A percentile compares a stretch with the other conserved stretches of the same genome.
Evolutionary conservation across 352 stramenopile genomes (phyloP).

Genomic region (Pythium utonaiense): DNA sequence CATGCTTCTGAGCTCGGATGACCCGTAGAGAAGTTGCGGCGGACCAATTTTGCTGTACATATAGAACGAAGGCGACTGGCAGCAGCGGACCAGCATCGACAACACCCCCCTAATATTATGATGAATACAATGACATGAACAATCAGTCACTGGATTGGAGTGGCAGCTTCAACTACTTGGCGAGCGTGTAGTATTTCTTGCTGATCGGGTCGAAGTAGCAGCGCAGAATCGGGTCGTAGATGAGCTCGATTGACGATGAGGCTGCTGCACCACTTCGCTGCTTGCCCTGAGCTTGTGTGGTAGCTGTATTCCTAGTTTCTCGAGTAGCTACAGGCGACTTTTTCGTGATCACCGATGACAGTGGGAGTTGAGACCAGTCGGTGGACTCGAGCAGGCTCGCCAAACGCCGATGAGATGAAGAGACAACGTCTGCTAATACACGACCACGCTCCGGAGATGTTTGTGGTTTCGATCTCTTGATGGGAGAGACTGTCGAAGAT

Average conservation of each 20-base stretch:
- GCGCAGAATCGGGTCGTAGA: conserved; percentile 80
- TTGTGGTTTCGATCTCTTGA: neutral
- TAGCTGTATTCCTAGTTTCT: neutral
- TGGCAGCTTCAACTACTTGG: conserved; percentile 9
- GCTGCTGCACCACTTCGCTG: conserved; percentile 10
- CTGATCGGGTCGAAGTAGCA: conserved; percentile 81
- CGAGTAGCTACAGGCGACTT: neutral
- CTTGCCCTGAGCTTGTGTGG: neutral
- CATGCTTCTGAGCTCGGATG: conserved; percentile 47
- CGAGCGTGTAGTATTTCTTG: conserved; percentile 81
- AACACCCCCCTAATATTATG: conserved; percentile 1
- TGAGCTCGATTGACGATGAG: conserved; percentile 54
- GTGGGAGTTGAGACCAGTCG: conserved; percentile 43
- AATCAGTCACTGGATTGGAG: too few relatives aligned
- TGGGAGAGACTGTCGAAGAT: neutral
- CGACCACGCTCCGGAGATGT: neutral
- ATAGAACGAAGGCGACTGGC: conserved; percentile 13
- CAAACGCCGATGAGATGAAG: conserved; percentile 28
- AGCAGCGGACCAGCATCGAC: neutral
- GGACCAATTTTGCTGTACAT: conserved; percentile 15
- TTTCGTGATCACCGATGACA: conserved; percentile 6
- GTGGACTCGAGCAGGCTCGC: conserved; percentile 64
- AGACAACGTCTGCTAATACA: neutral
- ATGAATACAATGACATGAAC: neutral
- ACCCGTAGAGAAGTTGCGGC: conserved; percentile 23